Evolutionary conservation across 176 grass and related monocot species (phyloP), one percentile per base, ranked within the genome.

Genomic region (Chrysopogon serrulatus): DNA sequence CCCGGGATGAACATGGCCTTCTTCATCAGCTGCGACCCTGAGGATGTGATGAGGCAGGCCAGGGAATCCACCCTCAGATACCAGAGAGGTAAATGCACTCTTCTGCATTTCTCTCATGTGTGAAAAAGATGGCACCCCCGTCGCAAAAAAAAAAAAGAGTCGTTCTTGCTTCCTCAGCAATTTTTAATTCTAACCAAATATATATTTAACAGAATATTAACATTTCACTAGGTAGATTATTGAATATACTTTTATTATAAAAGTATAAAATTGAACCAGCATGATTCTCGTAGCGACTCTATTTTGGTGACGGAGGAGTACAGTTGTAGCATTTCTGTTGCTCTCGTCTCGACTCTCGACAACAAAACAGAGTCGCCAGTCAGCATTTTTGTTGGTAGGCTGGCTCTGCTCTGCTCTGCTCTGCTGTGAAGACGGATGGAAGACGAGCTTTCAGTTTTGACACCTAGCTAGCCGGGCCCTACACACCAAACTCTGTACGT

Each of bases 11-110:
- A 89, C 68, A 99, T 99, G 93, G 87, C 86, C 31, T 99, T 99
- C 88, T 99, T 99, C 83, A 96, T 99, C 79, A 94, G 65, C 77
- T 92, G 82, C 65, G 73, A 83, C 74, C 73, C 83, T 19, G 91
- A 87, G 6, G 90, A 96, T 62, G 68, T 99, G 65, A 37, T 91
- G 33, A 83, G 72, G 84, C 97, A 99, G 81, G 91, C 97, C 6
- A 56, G 91, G 63, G 85, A 90, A 2, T 99, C 97, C 78, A 76
- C 93, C 26, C 86, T 84, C 18, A 78, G 97, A 70, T 96, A 94
- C 86, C 73, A 92, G 24, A 91, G 17, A 79, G 93, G 97, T 99
- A 86, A 60, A 14, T 18, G 40, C 1, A 17, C 8, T 24, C 5
- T 10, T 39, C 28, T 48, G 62, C 71, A 49, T 36, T 24, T 82